Conservation (phyloP, 2,329 filamentous ascomycete species). For the Fusarium falciforme region DNA sequence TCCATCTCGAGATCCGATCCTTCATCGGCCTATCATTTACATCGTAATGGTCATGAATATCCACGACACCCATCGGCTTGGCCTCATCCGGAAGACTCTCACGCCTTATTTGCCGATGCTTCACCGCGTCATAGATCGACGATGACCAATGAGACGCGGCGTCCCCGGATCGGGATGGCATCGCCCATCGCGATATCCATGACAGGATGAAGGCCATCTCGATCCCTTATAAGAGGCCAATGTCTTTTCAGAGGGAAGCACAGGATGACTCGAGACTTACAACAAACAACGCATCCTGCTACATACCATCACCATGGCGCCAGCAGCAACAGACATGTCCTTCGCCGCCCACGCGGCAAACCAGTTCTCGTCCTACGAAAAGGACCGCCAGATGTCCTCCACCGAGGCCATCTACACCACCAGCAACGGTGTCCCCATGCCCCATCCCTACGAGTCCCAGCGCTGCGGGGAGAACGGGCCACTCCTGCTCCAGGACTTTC, state of each 20-base stretch:
- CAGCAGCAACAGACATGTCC: conserved; percentile 48
- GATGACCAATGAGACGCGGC: background rate
- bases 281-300: background rate
- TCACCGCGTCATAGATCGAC: conserved; percentile 32
- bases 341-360: conserved; percentile 52
- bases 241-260: background rate
- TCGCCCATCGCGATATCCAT: background rate
- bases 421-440: conserved; percentile 66
- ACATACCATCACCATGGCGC: conserved; percentile 31
- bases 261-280: background rate
- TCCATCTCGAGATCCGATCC: background rate
- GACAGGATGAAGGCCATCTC: background rate
- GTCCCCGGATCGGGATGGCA: background rate
- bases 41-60: conserved; percentile 16
- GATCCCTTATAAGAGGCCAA: background rate
- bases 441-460: conserved; percentile 69
- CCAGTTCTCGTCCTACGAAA: conserved; percentile 53
- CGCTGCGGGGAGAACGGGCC: conserved; percentile 68
- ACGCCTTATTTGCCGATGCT: background rate
- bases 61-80: background rate
- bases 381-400: conserved; percentile 53
- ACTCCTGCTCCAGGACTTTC: conserved; percentile 68
- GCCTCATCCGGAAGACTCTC: background rate
- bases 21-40: conserved; percentile 21
- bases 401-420: conserved; percentile 63